These are phyloP conservation scores for Omphalotus olearius DNA, from an alignment of 1,284 basidiomycete species.

Conservation along the genomic window DNA sequence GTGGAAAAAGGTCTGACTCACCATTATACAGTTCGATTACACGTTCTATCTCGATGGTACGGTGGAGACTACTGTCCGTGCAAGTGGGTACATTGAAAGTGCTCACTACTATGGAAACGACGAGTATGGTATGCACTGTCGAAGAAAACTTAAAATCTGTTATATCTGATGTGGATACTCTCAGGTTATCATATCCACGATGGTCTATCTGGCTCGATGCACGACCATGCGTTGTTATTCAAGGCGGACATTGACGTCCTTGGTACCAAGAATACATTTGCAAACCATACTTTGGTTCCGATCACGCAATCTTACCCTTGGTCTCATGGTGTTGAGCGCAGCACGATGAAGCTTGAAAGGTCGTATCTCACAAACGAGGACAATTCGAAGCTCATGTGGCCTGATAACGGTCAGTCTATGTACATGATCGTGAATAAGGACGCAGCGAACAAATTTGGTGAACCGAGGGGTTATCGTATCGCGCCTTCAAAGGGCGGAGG, in stretches of 20 bases:
- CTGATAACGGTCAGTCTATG: slow-evolving; percentile 16
- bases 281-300: slow-evolving; percentile 18
- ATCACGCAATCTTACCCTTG: slow-evolving; percentile 16
- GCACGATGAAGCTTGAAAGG: slow-evolving; percentile 18
- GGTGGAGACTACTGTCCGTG: slow-evolving; percentile 17
- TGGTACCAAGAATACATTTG: slow-evolving; percentile 18
- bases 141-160: not conserved
- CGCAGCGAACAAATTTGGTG: slow-evolving; percentile 16
- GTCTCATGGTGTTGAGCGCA: slow-evolving; percentile 16
- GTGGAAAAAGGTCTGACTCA: not conserved
- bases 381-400: slow-evolving; percentile 17
- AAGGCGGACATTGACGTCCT: slow-evolving; percentile 20
- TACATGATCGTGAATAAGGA: slow-evolving; percentile 20
- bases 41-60: slow-evolving; percentile 19
- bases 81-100: slow-evolving; percentile 19
- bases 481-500: slow-evolving; percentile 17
- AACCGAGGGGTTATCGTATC: slow-evolving; percentile 16
- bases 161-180: not conserved
- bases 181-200: slow-evolving; percentile 19
- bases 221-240: slow-evolving; percentile 16
- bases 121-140: slow-evolving; percentile 12
- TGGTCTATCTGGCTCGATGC: slow-evolving; percentile 19
- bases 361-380: slow-evolving; percentile 17
- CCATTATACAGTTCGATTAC: not conserved
- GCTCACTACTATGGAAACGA: slow-evolving; percentile 19